Evolutionary conservation across 2,329 filamentous ascomycete genomes (phyloP).

Genomic region (Colletotrichum neosansevieriae): DNA sequence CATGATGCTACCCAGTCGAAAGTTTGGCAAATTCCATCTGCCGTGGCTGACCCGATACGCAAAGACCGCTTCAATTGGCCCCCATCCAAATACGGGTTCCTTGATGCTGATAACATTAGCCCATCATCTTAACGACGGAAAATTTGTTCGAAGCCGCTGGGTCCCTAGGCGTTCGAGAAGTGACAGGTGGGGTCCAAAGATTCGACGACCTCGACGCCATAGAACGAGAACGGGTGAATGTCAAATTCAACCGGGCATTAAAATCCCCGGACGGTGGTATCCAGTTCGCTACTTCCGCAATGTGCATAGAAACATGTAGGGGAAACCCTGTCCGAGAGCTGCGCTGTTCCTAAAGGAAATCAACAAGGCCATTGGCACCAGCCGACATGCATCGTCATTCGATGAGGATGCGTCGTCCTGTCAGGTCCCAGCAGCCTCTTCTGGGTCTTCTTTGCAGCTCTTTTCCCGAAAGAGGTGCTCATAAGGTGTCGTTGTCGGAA

Average conservation of each 20-base stretch:
- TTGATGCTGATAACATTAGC: constrained; percentile 12
- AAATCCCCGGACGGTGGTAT: constrained; percentile 33
- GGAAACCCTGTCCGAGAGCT: constrained; percentile 16
- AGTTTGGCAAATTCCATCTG: constrained; percentile 18
- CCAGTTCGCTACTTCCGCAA: constrained; percentile 23
- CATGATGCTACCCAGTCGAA: constrained; percentile 10
- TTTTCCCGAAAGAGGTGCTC: constrained; percentile 36
- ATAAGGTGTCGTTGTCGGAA: constrained; percentile 38
- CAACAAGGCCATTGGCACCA: constrained; percentile 24
- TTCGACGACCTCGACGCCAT: constrained; percentile 14
- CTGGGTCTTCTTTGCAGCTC: constrained; percentile 28
- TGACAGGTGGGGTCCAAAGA: constrained; percentile 33
- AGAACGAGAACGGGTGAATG: constrained; percentile 18
- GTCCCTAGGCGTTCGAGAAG: constrained; percentile 21
- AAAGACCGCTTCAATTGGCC: constrained; percentile 30
- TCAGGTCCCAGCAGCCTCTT: constrained; percentile 23
- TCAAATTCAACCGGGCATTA: constrained; percentile 24
- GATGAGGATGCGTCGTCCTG: constrained; percentile 33
- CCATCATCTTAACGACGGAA: constrained; percentile 32
- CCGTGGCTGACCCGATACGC: constrained; percentile 4
- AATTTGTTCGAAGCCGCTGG: constrained; percentile 30
- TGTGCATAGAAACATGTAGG: constrained; percentile 24
- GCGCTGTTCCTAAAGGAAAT: constrained; percentile 16
- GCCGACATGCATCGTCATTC: constrained; percentile 24
- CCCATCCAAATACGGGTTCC: constrained; percentile 29